Evolutionary conservation across 306 rosid species (phyloP).

Genomic region (Lathyrus tuberosus): DNA sequence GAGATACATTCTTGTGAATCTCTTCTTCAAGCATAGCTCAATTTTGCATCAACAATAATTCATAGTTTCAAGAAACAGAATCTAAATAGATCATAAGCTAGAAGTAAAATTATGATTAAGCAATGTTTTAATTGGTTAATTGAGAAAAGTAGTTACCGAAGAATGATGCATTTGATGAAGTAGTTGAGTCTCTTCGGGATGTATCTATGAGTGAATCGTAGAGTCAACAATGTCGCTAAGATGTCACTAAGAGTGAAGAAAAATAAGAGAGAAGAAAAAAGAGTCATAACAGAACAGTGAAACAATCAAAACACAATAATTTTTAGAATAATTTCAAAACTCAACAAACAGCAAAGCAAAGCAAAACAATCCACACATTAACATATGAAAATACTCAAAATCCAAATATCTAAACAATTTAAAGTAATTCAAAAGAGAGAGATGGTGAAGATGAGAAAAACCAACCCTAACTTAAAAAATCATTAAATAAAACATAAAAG

Average conservation of each 20-base stretch:
- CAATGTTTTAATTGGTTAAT: background rate
- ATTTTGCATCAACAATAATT: background rate
- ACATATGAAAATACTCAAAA: no score
- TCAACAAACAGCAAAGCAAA: no score
- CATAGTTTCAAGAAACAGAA: slow-evolving; percentile 4
- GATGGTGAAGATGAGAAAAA: no score
- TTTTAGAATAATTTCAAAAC: no score
- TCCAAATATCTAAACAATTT: no score
- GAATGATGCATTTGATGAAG: slow-evolving; percentile 34
- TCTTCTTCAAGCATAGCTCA: background rate
- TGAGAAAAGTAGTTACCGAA: slow-evolving; percentile 31
- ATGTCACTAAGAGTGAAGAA: slow-evolving; percentile 28
- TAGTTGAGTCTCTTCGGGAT: slow-evolving; percentile 17
- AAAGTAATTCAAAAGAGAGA: no score
- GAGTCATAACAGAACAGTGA: background rate
- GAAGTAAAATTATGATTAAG: no score
- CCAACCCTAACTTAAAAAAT: no score
- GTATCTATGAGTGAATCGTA: slow-evolving; percentile 33
- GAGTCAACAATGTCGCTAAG: slow-evolving; percentile 11
- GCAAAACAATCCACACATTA: no score
- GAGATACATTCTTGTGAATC: no score
- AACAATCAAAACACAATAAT: no score
- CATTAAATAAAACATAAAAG: no score
- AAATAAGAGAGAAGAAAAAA: background rate
- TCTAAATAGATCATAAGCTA: background rate